Evolutionary conservation across 768 basidiomycete species (phyloP).

Genomic region (Russula earlei): DNA sequence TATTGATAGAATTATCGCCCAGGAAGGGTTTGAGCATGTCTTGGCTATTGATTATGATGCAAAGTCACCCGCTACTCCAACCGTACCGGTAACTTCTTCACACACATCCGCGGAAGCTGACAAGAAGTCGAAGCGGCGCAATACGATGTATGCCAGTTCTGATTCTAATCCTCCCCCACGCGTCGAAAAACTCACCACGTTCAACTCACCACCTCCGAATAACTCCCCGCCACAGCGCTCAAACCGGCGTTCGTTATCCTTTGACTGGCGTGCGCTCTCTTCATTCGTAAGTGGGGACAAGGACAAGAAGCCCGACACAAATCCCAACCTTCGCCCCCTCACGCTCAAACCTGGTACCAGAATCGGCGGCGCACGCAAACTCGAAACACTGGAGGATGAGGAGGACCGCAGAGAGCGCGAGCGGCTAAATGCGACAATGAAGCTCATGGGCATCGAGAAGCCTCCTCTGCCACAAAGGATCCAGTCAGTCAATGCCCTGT

Average conservation of each 20-base stretch:
- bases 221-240: conserved; percentile 21
- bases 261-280: conserved; percentile 77
- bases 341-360: conserved; percentile 64
- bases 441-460: conserved; percentile 83
- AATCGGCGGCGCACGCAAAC: conserved; percentile 59
- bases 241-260: conserved; percentile 73
- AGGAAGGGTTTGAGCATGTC: conserved; percentile 96
- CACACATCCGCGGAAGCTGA: conserved; percentile 24
- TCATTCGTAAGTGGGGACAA: conserved; percentile 57
- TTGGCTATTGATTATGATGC: conserved; percentile 86
- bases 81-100: conserved; percentile 30
- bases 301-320: conserved; percentile 53
- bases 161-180: conserved; percentile 29
- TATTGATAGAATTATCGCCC: conserved; percentile 91
- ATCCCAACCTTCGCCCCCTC: conserved; percentile 51
- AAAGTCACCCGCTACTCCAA: conserved; percentile 41
- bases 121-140: conserved; percentile 51
- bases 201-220: conserved; percentile 23
- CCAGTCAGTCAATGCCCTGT: conserved; percentile 35
- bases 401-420: conserved; percentile 84
- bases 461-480: conserved; percentile 37
- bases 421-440: conserved; percentile 83
- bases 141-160: conserved; percentile 39
- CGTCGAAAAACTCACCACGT: conserved; percentile 28
- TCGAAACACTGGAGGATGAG: conserved; percentile 87